Evolutionary conservation across 371 early-diverging fungal species (phyloP), one percentile per base, ranked within the genome.

Genomic region (Mortierella sp.): DNA sequence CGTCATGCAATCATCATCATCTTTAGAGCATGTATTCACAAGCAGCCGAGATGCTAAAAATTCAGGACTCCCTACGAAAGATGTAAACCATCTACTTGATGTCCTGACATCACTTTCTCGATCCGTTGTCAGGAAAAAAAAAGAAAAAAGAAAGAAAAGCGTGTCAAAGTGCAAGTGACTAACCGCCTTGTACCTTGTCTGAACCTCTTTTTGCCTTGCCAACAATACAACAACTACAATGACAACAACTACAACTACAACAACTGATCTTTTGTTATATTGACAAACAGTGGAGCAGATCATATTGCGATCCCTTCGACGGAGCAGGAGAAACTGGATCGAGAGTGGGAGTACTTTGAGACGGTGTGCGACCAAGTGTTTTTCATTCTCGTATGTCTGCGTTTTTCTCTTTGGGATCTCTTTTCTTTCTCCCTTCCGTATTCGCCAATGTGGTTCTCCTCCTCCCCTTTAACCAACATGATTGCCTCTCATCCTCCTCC

Each of bases 341-440:
- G 72, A 21, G 77, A 77, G 28, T 77, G 77, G 77, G 77, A 77
- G 55, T 77, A 77, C 62, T 77, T 77, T 72, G 77, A 77, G 52
- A 77, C 77, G 11, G 77, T 77, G 46, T 77, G 77, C 62, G 77
- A 77, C 28, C 77, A 77, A 68, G 68, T 77, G 1, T 77, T 57
- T 45, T 77, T 77, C 43, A 77, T 77, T 12, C 55, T 77, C 55
- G 77, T 72, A 70, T 57, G 28, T 44, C 11, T 1, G 29, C 28
- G 14, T 7, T 16, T 4, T 51, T 7, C 21, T 6, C 15, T 14
- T 26, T 29, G 7, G 26, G n/a, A 16, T 26, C 2, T 57, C 50
- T 60, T 60, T 14, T 60, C 19, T 12, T 46, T 12, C 21, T n/a
- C 12, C 23, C 9, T 43, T 2, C 46, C 44, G 18, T 25, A n/a